These are phyloP conservation scores for Coemansia sp. DNA, from an alignment of 192 early-diverging fungal genomes.

Conservation along the genomic window DNA sequence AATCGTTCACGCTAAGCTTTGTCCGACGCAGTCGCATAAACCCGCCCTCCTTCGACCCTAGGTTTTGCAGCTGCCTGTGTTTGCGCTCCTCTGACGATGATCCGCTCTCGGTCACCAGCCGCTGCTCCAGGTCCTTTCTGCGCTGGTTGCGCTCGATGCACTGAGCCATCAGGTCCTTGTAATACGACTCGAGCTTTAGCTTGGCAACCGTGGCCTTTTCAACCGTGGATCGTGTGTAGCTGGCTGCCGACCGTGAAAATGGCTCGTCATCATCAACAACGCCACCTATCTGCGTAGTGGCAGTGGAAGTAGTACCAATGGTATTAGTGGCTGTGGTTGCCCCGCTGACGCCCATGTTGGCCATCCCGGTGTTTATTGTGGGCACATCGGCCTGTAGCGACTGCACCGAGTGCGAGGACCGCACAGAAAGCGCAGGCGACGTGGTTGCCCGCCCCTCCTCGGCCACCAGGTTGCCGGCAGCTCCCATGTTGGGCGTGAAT, in stretches of 20 bases:
- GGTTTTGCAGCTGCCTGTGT: constrained; percentile 71
- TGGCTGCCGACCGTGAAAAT: constrained; percentile 72
- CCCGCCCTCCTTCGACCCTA: constrained; percentile 89
- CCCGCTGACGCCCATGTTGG: constrained; percentile 53
- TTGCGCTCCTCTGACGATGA: constrained; percentile 82
- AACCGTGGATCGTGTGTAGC: constrained; percentile 73
- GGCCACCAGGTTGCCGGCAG: constrained; percentile 26
- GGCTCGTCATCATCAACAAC: constrained; percentile 52
- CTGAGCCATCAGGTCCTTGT: constrained; percentile 84
- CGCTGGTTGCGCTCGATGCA: constrained; percentile 83
- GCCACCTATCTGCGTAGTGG: constrained; percentile 4
- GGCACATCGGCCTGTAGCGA: constrained; percentile 49
- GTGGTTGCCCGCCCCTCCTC: constrained; percentile 32
- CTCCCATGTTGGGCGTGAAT: constrained; percentile 49
- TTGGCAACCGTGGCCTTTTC: constrained; percentile 90
- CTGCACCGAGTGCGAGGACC: constrained; percentile 47
- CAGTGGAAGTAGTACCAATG: not conserved
- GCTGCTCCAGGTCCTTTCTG: constrained; percentile 77
- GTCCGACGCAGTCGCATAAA: constrained; percentile 91
- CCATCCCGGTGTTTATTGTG: constrained; percentile 53
- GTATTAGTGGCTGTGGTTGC: constrained; percentile 22
- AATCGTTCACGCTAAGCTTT: constrained; percentile 87
- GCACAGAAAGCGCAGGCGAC: constrained; percentile 52
- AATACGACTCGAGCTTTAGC: constrained; percentile 89
- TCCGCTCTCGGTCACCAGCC: constrained; percentile 69